Base-by-base conservation (phyloP, 768 basidiomycete species). In the Russula foetens region DNA sequence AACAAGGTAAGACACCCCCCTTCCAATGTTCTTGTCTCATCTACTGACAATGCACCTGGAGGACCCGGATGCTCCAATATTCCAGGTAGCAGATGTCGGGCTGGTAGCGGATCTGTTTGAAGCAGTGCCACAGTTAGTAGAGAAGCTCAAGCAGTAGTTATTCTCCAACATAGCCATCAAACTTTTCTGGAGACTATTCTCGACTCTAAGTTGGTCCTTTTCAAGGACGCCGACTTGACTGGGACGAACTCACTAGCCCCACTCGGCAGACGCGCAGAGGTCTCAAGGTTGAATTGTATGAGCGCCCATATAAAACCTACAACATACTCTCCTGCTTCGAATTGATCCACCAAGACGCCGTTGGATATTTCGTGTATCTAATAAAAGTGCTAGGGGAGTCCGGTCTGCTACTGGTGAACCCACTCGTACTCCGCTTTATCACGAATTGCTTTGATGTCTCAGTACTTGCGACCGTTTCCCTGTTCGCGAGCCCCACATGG, bases 41-140 rank as follows among this genome's bases (percentile, higher is more conserved):
- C 45, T 50, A 12, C 51, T 59, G 29, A 48, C 45, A 43, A 57
- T 24, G 3, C 56, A 17, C 52, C 53, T 65, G 21, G 67, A 95
- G 92, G 96, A 98, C 70, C 81, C 92, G 44, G 97, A 99, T 68
- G 97, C 97, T 9, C 97, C 97, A 1, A 99, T 99, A 69, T 98
- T 98, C 84, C 96, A 98, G 74, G 90, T 99, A 3, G 97, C 97
- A 19, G 97, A 99, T 72, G 82, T 88, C 15, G 96, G 96, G 0
- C 83, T 99, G 17, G 93, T 97, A 4, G 96, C 85, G 39, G 97
- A 99, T 71, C 77, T 98, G 48, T 99, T 88, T 68, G 86, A 95
- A 31, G 92, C 79, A 43, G 94, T 98, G 3, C 97, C 97, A 0
- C 85, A 97, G 74, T 74, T 99, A 55, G 83, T 89, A 35, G 82